Conservation (phyloP, 2,329 filamentous ascomycete species). For the Mollisiaceae sp. region DNA sequence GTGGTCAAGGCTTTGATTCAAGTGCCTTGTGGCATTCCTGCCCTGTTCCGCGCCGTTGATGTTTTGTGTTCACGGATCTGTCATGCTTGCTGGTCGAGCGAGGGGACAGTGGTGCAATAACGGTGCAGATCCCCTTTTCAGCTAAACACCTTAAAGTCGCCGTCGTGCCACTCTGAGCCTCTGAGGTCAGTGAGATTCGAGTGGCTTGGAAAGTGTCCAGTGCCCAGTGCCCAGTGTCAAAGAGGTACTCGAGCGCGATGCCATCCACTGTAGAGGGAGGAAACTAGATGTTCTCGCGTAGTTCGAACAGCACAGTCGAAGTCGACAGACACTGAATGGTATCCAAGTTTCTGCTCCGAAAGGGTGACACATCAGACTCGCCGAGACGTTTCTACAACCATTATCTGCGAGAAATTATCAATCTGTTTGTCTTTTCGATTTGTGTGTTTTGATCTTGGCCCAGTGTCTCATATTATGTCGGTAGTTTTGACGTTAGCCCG, state of each 20-base stretch:
- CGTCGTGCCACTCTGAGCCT: neutral
- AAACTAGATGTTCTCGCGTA: neutral
- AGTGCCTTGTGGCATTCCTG: neutral
- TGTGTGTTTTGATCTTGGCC: neutral
- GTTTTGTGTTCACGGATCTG: neutral
- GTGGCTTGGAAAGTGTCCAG: neutral
- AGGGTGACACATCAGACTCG: neutral
- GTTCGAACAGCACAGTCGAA: neutral
- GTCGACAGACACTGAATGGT: neutral
- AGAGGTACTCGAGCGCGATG: neutral
- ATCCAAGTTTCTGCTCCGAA: no score
- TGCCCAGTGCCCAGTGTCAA: neutral
- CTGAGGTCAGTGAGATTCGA: neutral
- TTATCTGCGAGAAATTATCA: neutral
- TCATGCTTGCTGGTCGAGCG: neutral
- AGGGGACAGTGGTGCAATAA: neutral
- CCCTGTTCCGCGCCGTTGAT: neutral
- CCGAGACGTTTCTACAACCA: neutral
- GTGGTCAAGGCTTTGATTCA: neutral
- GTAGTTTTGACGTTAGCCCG: neutral
- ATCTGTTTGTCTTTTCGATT: neutral
- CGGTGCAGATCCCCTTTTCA: neutral
- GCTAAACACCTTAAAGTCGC: neutral
- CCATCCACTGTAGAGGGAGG: neutral
- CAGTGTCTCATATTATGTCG: conserved; percentile 2